Evolutionary conservation across 345 rosid species (phyloP), one percentile per base, ranked within the genome.

Genomic region (Moricandia moricandioides): DNA sequence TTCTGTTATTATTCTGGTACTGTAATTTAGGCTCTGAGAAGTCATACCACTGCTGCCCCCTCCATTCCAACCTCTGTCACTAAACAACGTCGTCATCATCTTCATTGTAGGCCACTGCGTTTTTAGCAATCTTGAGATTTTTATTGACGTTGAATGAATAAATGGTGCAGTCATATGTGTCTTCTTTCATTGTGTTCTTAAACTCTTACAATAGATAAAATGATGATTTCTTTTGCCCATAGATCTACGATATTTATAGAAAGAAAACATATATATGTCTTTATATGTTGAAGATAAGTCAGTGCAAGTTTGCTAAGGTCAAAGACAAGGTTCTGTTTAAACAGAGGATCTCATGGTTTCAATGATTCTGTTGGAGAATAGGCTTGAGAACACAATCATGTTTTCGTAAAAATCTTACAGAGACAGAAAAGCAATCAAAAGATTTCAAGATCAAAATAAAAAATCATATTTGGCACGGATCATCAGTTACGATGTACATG

Each of bases 131-230:
- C 24, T 21, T 21, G 24, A 21, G 24, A 72, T 92, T 95, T 74
- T 90, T 83, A 79, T 95, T 92, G 55, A 91, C 83, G 79, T 79
- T 95, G 26, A 96, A 84, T 47, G 99, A 90, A 81, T 86, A 95
- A 9, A 85, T 80, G 0, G 89, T 66, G 80, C 85, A 95, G 81
- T 95, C 97, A 21, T 21, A 0, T 88, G 61, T 21, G 96, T 92
- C 97, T 78, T 95, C 99, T 82, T 83, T 86, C 84, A 92, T 80
- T 0, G 97, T 94, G 35, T 78, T 87, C 79, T 95, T 90, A 51
- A 87, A 92, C 78, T 95, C 96, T 96, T 92, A 87, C 37, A 65
- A 17, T 35, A 14, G 31, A 57, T 4, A 5, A 29, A 18, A 34
- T 27, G 33, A 51, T 45, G 11, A 63, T 39, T 34, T 24, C 24